Percentiles rank a stretch among this genome's conserved stretches.
These are phyloP conservation scores for Avena atlantica DNA, from an alignment of 176 grass and related monocot species.

Conservation along the genomic window DNA sequence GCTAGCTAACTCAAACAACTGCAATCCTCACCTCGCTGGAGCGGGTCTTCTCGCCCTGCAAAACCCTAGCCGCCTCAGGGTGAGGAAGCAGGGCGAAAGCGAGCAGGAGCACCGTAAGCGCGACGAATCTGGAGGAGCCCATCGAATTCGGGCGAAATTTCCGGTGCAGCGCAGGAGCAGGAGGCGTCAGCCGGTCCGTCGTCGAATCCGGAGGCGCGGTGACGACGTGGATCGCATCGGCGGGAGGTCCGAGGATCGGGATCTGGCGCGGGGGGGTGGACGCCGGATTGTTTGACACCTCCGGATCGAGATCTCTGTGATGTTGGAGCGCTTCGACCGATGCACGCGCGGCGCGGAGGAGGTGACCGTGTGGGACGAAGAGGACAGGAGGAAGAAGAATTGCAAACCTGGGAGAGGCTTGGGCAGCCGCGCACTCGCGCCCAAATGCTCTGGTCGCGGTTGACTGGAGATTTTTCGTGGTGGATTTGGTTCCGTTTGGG, in stretches of 20 bases:
- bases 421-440: not conserved
- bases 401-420: not conserved
- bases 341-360: constrained; percentile 14
- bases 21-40: constrained; percentile 42
- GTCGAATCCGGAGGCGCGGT: constrained; percentile 29
- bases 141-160: constrained; percentile 11
- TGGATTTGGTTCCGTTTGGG: constrained; percentile 12
- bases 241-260: constrained; percentile 30
- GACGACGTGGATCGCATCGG: constrained; percentile 22
- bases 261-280: constrained; percentile 29
- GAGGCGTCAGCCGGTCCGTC: constrained; percentile 31
- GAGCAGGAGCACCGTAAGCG: constrained; percentile 37
- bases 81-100: constrained; percentile 27
- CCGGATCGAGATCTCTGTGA: constrained; percentile 14
- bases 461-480: constrained; percentile 17
- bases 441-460: not conserved
- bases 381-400: constrained; percentile 8
- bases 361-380: constrained; percentile 3
- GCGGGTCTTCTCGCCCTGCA: constrained; percentile 43
- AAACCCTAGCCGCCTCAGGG: constrained; percentile 39
- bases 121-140: constrained; percentile 36
- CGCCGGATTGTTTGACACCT: not conserved
- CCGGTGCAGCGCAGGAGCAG: not conserved
- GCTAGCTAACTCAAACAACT: not conserved
- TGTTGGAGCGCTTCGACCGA: not conserved